These are phyloP conservation scores for Penicillium sp. DNA, from an alignment of 2,329 filamentous ascomycete genomes.

Conservation along the genomic window DNA sequence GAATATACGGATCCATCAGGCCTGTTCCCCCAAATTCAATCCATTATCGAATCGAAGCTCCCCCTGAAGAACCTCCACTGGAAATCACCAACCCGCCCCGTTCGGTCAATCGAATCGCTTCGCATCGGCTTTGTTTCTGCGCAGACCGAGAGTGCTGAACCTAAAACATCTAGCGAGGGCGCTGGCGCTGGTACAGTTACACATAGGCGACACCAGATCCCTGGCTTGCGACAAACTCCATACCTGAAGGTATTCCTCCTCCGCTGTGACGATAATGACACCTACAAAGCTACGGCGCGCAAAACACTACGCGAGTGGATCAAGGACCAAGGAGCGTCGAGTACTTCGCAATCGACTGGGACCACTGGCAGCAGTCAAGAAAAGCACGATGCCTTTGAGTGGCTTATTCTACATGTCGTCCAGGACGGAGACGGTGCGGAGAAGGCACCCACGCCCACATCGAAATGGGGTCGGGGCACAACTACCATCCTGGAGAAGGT, in stretches of 20 bases:
- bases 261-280: slow-evolving; percentile 92
- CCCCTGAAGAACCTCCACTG: slow-evolving; percentile 92
- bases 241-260: slow-evolving; percentile 90
- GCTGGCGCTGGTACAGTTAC: slow-evolving; percentile 34
- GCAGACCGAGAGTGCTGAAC: slow-evolving; percentile 44
- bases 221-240: slow-evolving; percentile 85
- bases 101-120: slow-evolving; percentile 90
- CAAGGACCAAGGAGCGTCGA: slow-evolving; percentile 66
- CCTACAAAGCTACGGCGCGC: slow-evolving; percentile 79
- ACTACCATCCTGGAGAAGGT: slow-evolving; percentile 88
- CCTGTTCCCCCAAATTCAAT: slow-evolving; percentile 78
- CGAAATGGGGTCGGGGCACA: slow-evolving; percentile 76
- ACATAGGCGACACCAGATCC: slow-evolving; percentile 87
- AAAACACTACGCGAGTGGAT: slow-evolving; percentile 89
- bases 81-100: slow-evolving; percentile 88
- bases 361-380: slow-evolving; percentile 70
- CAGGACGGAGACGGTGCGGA: slow-evolving; percentile 73
- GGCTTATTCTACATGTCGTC: slow-evolving; percentile 90
- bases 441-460: slow-evolving; percentile 59
- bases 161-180: slow-evolving; percentile 38
- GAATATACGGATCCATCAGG: slow-evolving; percentile 95
- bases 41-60: slow-evolving; percentile 74
- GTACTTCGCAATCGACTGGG: slow-evolving; percentile 34
- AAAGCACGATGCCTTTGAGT: slow-evolving; percentile 95
- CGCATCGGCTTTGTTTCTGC: slow-evolving; percentile 82